Evolutionary conservation across 106 monocot species (phyloP), one percentile per base, ranked within the genome.

Genomic region (Gastrodia elata): DNA sequence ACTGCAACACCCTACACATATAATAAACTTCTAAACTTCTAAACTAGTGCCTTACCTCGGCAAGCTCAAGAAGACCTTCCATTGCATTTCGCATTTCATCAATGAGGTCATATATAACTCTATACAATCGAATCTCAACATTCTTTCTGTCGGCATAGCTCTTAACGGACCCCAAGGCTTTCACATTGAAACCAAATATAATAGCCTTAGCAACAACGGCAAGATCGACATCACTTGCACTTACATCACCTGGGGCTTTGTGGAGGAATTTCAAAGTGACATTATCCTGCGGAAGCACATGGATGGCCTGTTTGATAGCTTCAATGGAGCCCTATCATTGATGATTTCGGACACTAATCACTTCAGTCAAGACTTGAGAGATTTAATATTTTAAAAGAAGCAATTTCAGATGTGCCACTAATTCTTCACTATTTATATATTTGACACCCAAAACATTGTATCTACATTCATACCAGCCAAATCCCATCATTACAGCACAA

Each of bases 121-220:
- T 86, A 55, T 93, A 99, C 28, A 91, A 68, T 44, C 93, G 83
- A 79, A 99, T 99, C 75, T 99, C 98, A 35, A 99, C 83, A 61
- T 87, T 87, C 73, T 82, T 88, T 72, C 85, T 93, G 68, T 89
- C 88, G 10, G 93, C 98, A 67, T 99, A 87, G 69, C 73, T 87
- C 80, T 91, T 91, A 81, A 99, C 87, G 24, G 91, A 91, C 64
- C 98, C 85, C 0, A 88, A 79, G 16, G 84, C 83, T 76, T 91
- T 99, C 24, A 91, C 93, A 85, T 99, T 99, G 80, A 99, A 99
- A 38, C 98, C 93, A 75, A 93, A 76, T 77, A 99, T 87, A 71
- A 99, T 75, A 22, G 90, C 93, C 68, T 99, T 85, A 48, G 88
- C 59, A 40, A 93, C 93, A 77, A 82, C 81, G 32, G 98, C 98